Conservation (phyloP, 345 rosid species). For the Eucalyptus viminalis region DNA sequence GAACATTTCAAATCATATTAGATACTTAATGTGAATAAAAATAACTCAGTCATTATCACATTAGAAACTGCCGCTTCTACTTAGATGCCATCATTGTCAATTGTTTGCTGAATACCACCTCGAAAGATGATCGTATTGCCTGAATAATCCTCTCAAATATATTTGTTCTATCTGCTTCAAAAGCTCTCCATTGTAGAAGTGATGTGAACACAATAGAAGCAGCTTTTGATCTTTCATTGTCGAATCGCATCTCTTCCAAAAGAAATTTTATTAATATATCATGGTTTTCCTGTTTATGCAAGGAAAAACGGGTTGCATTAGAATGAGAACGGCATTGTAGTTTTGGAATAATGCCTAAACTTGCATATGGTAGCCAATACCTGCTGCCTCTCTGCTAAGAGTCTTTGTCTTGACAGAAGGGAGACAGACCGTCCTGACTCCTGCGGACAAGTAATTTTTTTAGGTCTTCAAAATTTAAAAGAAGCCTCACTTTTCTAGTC, state of each 20-base stretch:
- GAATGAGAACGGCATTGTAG: background rate
- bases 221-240: slow-evolving; percentile 79
- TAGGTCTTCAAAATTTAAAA: background rate
- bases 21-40: too few species aligned
- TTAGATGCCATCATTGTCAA: background rate
- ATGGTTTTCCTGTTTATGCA: slow-evolving; percentile 59
- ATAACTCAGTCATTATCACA: too few species aligned
- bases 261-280: slow-evolving; percentile 80
- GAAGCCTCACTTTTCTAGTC: background rate
- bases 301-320: background rate
- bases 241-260: slow-evolving; percentile 78
- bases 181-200: slow-evolving; percentile 96
- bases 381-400: slow-evolving; percentile 94
- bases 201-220: slow-evolving; percentile 88
- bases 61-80: background rate
- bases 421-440: background rate
- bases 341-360: background rate
- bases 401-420: slow-evolving; percentile 28
- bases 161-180: slow-evolving; percentile 85
- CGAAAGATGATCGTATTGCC: slow-evolving; percentile 76
- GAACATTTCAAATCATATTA: too few species aligned
- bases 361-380: slow-evolving; percentile 2
- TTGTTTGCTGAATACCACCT: slow-evolving; percentile 22
- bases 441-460: background rate
- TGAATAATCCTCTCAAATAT: slow-evolving; percentile 95